Conservation (phyloP, 495 filamentous ascomycete genomes). For the Podospora pseudocomata region DNA sequence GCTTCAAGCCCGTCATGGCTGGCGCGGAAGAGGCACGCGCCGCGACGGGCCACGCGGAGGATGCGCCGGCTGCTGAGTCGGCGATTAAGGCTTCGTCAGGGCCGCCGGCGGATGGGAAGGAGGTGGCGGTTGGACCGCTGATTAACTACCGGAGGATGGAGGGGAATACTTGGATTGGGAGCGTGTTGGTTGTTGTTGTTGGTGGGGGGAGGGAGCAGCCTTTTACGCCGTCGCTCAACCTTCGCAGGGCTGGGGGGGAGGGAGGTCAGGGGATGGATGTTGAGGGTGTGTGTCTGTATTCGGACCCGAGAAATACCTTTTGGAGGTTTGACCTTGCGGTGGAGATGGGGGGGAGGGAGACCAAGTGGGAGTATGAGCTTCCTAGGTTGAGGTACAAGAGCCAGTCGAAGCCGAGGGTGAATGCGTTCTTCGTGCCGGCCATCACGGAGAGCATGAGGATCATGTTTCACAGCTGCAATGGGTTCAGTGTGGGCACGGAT, state of each 20-base stretch:
- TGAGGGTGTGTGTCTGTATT: constrained; percentile 66
- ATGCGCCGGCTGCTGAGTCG: not conserved
- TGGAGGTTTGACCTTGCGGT: constrained; percentile 72
- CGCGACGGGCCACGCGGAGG: constrained; percentile 1
- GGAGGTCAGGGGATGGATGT: constrained; percentile 13
- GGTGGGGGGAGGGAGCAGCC: constrained; percentile 52
- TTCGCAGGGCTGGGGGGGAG: constrained; percentile 30
- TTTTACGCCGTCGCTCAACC: constrained; percentile 30
- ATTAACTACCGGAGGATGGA: constrained; percentile 84
- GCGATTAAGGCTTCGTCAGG: not conserved
- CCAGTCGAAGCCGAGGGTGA: constrained; percentile 44
- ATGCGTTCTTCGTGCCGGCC: constrained; percentile 72
- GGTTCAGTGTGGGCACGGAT: constrained; percentile 90
- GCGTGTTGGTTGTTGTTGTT: constrained; percentile 73
- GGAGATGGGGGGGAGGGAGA: constrained; percentile 51
- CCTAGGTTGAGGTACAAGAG: constrained; percentile 44
- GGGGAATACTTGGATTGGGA: constrained; percentile 71
- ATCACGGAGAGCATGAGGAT: constrained; percentile 82
- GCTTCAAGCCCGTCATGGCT: constrained; percentile 42
- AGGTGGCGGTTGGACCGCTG: constrained; percentile 75
- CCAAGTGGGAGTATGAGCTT: constrained; percentile 59
- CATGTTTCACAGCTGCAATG: constrained; percentile 96
- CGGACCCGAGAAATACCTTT: constrained; percentile 71
- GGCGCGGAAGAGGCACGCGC: constrained; percentile 34
- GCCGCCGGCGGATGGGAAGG: constrained; percentile 41